These are phyloP conservation scores for Globisporangium apiculatum DNA, from an alignment of 352 stramenopile genomes.

Conservation along the genomic window DNA sequence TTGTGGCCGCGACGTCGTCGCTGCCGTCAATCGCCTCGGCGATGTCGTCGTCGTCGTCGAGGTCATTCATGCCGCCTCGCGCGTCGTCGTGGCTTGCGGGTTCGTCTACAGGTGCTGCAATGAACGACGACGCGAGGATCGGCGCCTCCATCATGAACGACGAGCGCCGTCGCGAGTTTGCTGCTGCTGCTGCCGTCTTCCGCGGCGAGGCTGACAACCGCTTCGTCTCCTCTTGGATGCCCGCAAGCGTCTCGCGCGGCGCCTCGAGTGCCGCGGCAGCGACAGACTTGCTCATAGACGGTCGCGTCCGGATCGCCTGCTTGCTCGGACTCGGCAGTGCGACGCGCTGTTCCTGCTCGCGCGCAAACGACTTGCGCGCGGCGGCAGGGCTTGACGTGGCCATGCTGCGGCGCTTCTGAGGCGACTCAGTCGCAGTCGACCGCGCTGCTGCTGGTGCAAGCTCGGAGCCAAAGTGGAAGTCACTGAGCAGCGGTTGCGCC, in stretches of 20 bases:
- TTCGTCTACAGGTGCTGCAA: conserved; percentile 5
- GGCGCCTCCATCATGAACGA: conserved; percentile 29
- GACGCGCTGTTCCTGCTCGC: conserved; percentile 16
- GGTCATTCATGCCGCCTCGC: not conserved
- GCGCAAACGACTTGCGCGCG: conserved; percentile 17
- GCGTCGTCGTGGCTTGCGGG: conserved; percentile 17
- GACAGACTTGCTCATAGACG: not conserved
- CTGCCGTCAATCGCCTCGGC: not conserved
- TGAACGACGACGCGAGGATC: conserved; percentile 50
- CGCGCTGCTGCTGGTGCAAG: not conserved
- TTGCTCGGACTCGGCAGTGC: conserved; percentile 12
- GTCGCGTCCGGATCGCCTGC: conserved; percentile 2
- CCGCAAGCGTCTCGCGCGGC: conserved; percentile 22
- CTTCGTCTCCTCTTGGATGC: conserved; percentile 33
- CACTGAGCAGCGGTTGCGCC: conserved; percentile 22
- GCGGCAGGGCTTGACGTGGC: not conserved
- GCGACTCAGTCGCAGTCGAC: conserved; percentile 3
- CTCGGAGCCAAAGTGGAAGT: conserved; percentile 32
- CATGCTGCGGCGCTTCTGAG: conserved; percentile 17
- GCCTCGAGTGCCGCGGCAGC: not conserved
- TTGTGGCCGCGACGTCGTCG: too few species aligned
- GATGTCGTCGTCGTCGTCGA: conserved; percentile 4
- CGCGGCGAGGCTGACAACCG: conserved; percentile 12
- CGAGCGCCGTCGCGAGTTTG: conserved; percentile 14
- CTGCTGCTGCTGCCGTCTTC: conserved; percentile 1